A percentile compares a stretch with the other conserved stretches of the same genome.
These are phyloP conservation scores for Capsicum pubescens DNA, from an alignment of 257 asterid species.

Conservation along the genomic window DNA sequence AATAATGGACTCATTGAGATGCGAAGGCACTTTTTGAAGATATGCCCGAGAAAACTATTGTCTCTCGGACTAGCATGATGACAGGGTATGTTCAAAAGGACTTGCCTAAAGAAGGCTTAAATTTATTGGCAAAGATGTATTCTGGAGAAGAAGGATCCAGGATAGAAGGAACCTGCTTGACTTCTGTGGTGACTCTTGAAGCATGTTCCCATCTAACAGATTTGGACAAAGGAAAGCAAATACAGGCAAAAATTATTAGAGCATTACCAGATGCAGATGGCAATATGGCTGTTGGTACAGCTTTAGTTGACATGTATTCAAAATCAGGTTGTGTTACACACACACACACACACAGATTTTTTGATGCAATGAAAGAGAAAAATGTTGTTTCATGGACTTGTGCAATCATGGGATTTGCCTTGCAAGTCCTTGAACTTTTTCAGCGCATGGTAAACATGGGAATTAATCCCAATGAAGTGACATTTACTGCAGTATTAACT, in stretches of 20 bases:
- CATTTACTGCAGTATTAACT: slow-evolving; percentile 46
- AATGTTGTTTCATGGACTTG: slow-evolving; percentile 51
- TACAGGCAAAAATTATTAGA: slow-evolving; percentile 47
- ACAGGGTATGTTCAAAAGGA: slow-evolving; percentile 44
- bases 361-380: slow-evolving; percentile 46
- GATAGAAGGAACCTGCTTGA: slow-evolving; percentile 44
- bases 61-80: slow-evolving; percentile 56
- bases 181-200: slow-evolving; percentile 51
- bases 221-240: slow-evolving; percentile 46
- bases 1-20: slow-evolving; percentile 39
- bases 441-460: slow-evolving; percentile 43
- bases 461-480: slow-evolving; percentile 46
- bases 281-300: slow-evolving; percentile 50
- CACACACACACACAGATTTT: slow-evolving; percentile 32
- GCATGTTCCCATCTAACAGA: slow-evolving; percentile 46
- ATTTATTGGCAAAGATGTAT: slow-evolving; percentile 43
- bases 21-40: slow-evolving; percentile 42
- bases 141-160: slow-evolving; percentile 27
- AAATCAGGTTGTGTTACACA: slow-evolving; percentile 44
- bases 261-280: slow-evolving; percentile 31
- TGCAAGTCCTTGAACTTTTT: slow-evolving; percentile 41
- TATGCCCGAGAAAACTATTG: slow-evolving; percentile 47
- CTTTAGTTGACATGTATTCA: slow-evolving; percentile 55
- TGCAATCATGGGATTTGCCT: slow-evolving; percentile 39
- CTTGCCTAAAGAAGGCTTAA: slow-evolving; percentile 38